These are phyloP conservation scores for Rhizopus delemar DNA, from an alignment of 371 early-diverging fungal genomes.

Conservation along the genomic window DNA sequence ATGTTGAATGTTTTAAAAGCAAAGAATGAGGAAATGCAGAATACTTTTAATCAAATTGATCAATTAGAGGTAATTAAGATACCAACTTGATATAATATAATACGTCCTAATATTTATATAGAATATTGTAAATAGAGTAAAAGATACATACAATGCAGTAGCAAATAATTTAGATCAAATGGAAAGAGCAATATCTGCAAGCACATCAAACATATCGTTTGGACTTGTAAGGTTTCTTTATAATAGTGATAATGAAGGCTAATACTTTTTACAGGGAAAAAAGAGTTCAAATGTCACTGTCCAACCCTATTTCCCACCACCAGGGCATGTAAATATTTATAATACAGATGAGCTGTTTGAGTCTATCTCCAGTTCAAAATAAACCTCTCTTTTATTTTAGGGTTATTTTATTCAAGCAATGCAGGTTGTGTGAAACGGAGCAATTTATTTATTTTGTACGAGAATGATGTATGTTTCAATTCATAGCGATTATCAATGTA, in stretches of 20 bases:
- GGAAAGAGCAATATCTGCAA: conserved; percentile 37
- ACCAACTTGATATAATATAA: not conserved
- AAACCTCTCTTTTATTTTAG: no score
- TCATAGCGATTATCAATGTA: no score
- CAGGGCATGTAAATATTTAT: conserved; percentile 42
- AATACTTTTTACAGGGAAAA: not conserved
- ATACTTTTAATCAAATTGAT: conserved; percentile 42
- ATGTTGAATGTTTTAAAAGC: conserved; percentile 20
- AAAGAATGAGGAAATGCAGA: conserved; percentile 22
- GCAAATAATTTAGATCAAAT: conserved; percentile 40
- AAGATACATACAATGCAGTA: conserved; percentile 39
- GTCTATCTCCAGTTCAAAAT: not conserved
- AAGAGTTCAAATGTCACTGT: conserved; percentile 11
- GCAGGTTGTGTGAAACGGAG: no score
- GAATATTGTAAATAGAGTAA: conserved; percentile 32
- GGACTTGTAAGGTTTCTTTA: conserved; percentile 16
- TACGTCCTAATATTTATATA: conserved; percentile 1
- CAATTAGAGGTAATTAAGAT: conserved; percentile 32
- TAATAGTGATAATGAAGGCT: not conserved
- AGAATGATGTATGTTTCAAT: no score
- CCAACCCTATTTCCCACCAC: conserved; percentile 56
- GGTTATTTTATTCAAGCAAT: no score
- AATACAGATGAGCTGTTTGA: conserved; percentile 30
- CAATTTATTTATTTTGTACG: no score
- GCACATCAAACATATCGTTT: conserved; percentile 22